Evolutionary conservation across 306 rosid species (phyloP), one percentile per base, ranked within the genome.

Genomic region (Corylus americana): DNA sequence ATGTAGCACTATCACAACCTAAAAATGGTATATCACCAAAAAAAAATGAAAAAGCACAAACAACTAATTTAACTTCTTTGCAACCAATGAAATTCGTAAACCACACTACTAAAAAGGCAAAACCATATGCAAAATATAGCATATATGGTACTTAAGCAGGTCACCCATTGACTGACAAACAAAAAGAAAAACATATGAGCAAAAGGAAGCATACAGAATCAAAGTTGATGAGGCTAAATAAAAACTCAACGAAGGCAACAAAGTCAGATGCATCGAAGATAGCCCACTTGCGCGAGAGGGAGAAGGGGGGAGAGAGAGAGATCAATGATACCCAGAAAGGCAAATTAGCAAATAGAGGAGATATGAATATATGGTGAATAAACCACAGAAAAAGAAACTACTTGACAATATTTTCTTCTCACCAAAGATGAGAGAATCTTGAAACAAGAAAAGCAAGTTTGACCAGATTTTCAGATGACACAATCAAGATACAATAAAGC

Each of bases 341-440:
- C 44, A 55, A 9, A 44, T 42, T 18, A 77, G 66, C 14, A 70
- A 54, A 53, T 18, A 73, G 2, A 70, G 25, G 44, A 12, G 70
- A 64, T 12, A 74, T 78, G 72, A 77, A 79, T 27, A 29, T 25
- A 71, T 9, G 20, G 31, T 53, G 62, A 55, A 48, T 35, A 27
- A 69, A 17, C 35, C 63, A 17, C 7, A 6, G 10, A 54, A 13
- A 59, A 78, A 73, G 3, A 77, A 1, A 31, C 61, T 25, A 58
- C 45, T 2, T 0, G 27, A 35, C 73, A 58, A 29, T 70, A 48
- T 50, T 78, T 71, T 72, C 57, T 25, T 50, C 27, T 44, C 67
- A 75, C 74, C 57, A 66, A 50, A 75, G 13, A 25, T 12, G 27
- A 31, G 47, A 45, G 27, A 74, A 80, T 63, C 74, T 66, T 53